Evolutionary conservation across 1,284 basidiomycete genomes (phyloP), one percentile per base, ranked within the genome.

Genomic region (Lignosus rhinocerotis): DNA sequence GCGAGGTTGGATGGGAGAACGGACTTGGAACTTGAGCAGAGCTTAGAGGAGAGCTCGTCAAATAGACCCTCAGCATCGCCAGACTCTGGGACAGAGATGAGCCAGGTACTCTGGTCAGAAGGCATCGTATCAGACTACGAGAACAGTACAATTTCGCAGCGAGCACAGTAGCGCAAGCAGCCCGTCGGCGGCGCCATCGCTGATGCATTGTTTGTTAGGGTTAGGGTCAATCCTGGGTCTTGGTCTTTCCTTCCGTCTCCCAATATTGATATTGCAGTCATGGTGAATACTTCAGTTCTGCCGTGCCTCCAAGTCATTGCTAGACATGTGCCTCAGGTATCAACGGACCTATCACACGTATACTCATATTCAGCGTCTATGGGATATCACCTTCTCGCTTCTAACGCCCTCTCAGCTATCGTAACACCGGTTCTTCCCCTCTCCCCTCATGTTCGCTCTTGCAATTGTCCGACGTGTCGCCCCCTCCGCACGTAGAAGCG

Each of bases 31-130:
- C 87, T 90, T 21, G 79, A 72, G 19, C 75, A 67, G 25, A 92
- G 71, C 53, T 71, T 70, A 21, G 68, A 55, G 21, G 67, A 63
- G 34, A 72, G 58, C 64, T 91, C 88, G 65, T 88, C 84, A 39
- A 81, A 70, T 17, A 89, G 68, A 6, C 84, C 86, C 60, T 91
- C 89, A 0, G 88, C 78, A 64, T 93, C 89, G 19, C 88, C 90
- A 71, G 91, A 86, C 62, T 84, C 81, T 25, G 90, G 91, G 10
- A 88, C 82, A 41, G 90, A 78, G 60, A 93, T 78, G 56, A 93
- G 75, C 91, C 91, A 93, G 61, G 90, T 92, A 66, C 87, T 88
- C 72, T 92, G 89, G 77, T 93, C 91, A 67, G 90, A 92, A 61
- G 90, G 90, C 91, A 93, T 93, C 55, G 63, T 56, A 62, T 54